phyloP scores from a whole-genome alignment of 108 stramenopile species.

The Epithemia pelagica region DNA sequence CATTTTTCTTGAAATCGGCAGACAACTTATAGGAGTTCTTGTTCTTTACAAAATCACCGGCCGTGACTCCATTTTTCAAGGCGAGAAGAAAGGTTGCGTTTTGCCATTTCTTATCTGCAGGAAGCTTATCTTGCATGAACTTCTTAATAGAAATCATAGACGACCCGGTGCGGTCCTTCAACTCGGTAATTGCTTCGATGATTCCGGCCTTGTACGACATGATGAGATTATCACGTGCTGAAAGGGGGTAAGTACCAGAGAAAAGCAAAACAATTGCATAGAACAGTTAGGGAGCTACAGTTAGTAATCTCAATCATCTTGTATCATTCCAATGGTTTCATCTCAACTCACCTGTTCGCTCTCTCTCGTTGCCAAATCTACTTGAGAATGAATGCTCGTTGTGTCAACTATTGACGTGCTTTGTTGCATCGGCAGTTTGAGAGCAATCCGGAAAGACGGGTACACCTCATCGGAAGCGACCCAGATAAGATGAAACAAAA shows the following conservation, averaged over 20 bases:
- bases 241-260: neutral
- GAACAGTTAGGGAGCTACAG: neutral
- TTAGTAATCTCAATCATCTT: too few relatives aligned
- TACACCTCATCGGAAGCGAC: too few relatives aligned
- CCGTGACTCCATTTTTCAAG: conserved; percentile 32
- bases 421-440: too few relatives aligned
- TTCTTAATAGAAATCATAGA: conserved; percentile 41
- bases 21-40: conserved; percentile 45
- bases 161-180: conserved; percentile 43
- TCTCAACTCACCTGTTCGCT: too few relatives aligned
- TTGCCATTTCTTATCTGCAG: conserved; percentile 59
- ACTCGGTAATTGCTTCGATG: conserved; percentile 31
- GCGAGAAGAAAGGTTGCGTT: conserved; percentile 40
- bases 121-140: conserved; percentile 36
- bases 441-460: too few relatives aligned
- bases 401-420: too few relatives aligned
- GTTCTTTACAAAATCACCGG: conserved; percentile 33
- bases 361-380: too few relatives aligned
- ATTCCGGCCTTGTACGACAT: conserved; percentile 69
- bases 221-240: conserved; percentile 8
- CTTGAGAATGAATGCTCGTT: too few relatives aligned
- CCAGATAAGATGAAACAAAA: too few relatives aligned
- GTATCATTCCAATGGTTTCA: too few relatives aligned
- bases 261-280: neutral
- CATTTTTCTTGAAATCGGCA: conserved; percentile 38